Evolutionary conservation across 805 yeast genomes (phyloP), one percentile per base, ranked within the genome.

Genomic region (Ogataea paradorogensis): DNA sequence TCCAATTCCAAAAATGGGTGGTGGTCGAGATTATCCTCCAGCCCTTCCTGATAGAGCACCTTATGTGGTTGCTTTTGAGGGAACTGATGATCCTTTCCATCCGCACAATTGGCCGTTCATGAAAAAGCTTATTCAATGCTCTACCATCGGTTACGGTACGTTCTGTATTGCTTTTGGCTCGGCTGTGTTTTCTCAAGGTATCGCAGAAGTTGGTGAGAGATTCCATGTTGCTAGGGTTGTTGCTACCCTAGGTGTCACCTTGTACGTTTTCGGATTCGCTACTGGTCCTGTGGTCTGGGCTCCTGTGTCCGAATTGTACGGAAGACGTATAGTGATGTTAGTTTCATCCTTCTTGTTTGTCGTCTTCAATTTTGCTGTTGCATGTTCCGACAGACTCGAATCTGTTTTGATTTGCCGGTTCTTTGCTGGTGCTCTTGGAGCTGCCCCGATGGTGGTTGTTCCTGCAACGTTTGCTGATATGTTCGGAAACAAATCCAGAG

Each of bases 281-380:
- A 74, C 87, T 1, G 96, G 97, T 14, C 98, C 98, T 3, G 69
- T 90, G 35, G 55, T 87, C 26, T 90, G 93, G 88, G 96, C 93
- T 18, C 96, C 95, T 4, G 59, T 84, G 26, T 82, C 91, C n/a
- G 95, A 84, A 59, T 54, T 82, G 26, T 81, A 71, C 50, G 93
- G 95, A 39, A 75, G 95, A 61, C 75, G 76, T 58, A 61, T 73
- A 13, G 80, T 85, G 11, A 53, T 84, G 39, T 48, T 83, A 2
- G 46, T 78, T 3, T 76, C 89, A 5, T 61, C 73, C 4, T 65
- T 85, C 29, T 75, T 82, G 1, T 74, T 76, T 55, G 65, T 73
- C 15, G 52, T 74, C 32, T 85, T 87, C 62, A 70, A 72, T 32
- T 84, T 83, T 56, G 95, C 84, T 3, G 76, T 74, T 24, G 96